Evolutionary conservation across 768 basidiomycete genomes (phyloP).

Genomic region (Kwoniella botswanensis): DNA sequence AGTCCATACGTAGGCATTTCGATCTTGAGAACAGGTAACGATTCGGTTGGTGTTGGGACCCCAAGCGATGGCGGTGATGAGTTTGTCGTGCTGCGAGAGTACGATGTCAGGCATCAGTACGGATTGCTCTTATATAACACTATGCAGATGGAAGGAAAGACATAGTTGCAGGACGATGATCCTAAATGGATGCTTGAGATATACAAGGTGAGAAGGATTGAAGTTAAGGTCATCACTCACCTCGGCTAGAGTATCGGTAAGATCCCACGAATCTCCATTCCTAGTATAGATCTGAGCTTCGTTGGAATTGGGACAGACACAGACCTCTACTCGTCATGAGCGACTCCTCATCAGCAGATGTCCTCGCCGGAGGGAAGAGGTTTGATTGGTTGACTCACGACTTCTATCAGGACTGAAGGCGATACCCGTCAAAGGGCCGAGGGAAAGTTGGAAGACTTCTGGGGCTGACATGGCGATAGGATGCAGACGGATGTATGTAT

Average conservation of each 20-base stretch:
- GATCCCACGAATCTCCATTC: conserved; percentile 50
- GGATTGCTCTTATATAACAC: too few species aligned
- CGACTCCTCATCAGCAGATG: conserved; percentile 17
- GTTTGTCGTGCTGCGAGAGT: conserved; percentile 83
- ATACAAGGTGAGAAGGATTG: not conserved
- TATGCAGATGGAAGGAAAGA: too few species aligned
- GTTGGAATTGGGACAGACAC: conserved; percentile 86
- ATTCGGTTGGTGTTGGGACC: conserved; percentile 95
- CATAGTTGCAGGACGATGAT: too few species aligned
- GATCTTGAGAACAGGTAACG: conserved; percentile 97
- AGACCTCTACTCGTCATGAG: conserved; percentile 69
- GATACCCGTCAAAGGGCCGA: conserved; percentile 84
- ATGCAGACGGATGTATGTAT: not conserved
- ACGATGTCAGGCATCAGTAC: not conserved
- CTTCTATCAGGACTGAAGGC: conserved; percentile 86
- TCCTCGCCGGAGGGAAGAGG: not conserved
- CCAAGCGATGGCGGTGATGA: conserved; percentile 98
- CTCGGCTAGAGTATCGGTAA: conserved; percentile 80
- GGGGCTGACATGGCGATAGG: conserved; percentile 67
- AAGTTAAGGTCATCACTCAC: conserved; percentile 60
- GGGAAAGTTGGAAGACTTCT: conserved; percentile 77
- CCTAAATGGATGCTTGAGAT: too few species aligned
- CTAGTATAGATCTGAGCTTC: conserved; percentile 80
- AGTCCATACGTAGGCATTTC: conserved; percentile 99
- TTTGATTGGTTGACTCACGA: conserved; percentile 65